Evolutionary conservation across 2,329 filamentous ascomycete species (phyloP), one percentile per base, ranked within the genome.

Genomic region (Penicillium sp.): DNA sequence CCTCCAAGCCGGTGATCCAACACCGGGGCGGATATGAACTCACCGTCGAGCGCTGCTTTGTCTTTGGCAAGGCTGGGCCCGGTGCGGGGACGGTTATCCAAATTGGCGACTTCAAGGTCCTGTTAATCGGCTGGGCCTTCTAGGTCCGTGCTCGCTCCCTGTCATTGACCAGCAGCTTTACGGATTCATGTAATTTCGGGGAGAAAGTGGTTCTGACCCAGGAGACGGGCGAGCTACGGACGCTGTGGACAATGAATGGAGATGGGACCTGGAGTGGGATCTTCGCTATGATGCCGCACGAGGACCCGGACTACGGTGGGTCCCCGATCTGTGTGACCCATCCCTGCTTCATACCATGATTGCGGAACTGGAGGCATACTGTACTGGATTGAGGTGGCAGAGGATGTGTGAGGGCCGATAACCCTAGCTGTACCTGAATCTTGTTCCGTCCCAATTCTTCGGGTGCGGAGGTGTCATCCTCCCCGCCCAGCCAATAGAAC

Each of bases 211-310:
- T 73, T 24, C 38, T 20, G 3, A 35, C 55, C 41, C 56, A 63
- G 7, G 64, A 68, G 13, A 70, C 62, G 2, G 70, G 70, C 1
- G 59, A 66, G 0, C 42, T 69, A 47, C 64, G 72, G 25, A 54
- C 61, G 18, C 51, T 77, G 23, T 58, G 55, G 24, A 59, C 46
- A 5, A 15, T 43, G 15, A 72, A 73, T 46, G 73, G 74, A 0
- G 74, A 77, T 52, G 75, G 78, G 66, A 77, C 73, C 4, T 58
- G 72, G 23, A 75, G 73, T 54, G 78, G 78, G 1, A 65, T 66
- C 41, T 75, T 72, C 42, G 59, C 72, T 15, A 77, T 81, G 54
- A 82, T 82, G 80, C 80, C 77, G 0, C 78, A 75, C 49, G 75
- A 80, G 29, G 70, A 79, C 29, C 78, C 78, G 0, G 78, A 81